Conservation (phyloP, 495 filamentous ascomycete genomes). For the Tetracladium setigerum region DNA sequence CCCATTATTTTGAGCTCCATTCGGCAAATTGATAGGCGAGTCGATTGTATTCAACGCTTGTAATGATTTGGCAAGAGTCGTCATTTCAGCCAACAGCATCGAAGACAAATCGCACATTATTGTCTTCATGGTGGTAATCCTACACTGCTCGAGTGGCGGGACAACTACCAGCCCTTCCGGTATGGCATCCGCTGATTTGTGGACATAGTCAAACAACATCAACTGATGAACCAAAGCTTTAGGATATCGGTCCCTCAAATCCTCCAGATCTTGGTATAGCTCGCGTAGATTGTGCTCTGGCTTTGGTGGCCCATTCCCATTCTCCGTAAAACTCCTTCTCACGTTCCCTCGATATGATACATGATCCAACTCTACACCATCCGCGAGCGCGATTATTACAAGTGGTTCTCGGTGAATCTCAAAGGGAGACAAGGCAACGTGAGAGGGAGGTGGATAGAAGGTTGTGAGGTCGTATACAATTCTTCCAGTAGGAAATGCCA, state of each 20-base stretch:
- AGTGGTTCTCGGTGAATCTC: slow-evolving; percentile 77
- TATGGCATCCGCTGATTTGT: slow-evolving; percentile 37
- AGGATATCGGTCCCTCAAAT: slow-evolving; percentile 62
- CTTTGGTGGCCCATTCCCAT: slow-evolving; percentile 34
- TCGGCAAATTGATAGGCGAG: slow-evolving; percentile 50
- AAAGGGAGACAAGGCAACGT: slow-evolving; percentile 73
- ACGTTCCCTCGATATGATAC: slow-evolving; percentile 28
- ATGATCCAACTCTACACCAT: slow-evolving; percentile 54
- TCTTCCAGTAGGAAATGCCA: slow-evolving; percentile 82
- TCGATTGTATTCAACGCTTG: slow-evolving; percentile 75
- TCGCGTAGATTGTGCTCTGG: slow-evolving; percentile 39
- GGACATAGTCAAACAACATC: slow-evolving; percentile 66
- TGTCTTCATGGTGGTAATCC: slow-evolving; percentile 87
- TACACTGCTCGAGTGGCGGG: slow-evolving; percentile 61
- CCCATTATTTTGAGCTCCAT: slow-evolving; percentile 26
- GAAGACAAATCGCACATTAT: slow-evolving; percentile 90
- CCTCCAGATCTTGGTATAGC: slow-evolving; percentile 59
- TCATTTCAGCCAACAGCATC: slow-evolving; percentile 77
- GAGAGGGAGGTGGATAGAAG: slow-evolving; percentile 66
- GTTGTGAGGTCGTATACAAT: slow-evolving; percentile 87
- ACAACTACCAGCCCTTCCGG: slow-evolving; percentile 62
- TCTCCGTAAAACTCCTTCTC: slow-evolving; percentile 31
- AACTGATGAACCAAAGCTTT: slow-evolving; percentile 71
- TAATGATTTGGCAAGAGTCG: slow-evolving; percentile 73
- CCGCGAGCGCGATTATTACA: slow-evolving; percentile 70